Percentiles rank a stretch among this genome's conserved stretches.
Conservation (phyloP, 2,329 filamentous ascomycete genomes). For the Botrytis paeoniae region DNA sequence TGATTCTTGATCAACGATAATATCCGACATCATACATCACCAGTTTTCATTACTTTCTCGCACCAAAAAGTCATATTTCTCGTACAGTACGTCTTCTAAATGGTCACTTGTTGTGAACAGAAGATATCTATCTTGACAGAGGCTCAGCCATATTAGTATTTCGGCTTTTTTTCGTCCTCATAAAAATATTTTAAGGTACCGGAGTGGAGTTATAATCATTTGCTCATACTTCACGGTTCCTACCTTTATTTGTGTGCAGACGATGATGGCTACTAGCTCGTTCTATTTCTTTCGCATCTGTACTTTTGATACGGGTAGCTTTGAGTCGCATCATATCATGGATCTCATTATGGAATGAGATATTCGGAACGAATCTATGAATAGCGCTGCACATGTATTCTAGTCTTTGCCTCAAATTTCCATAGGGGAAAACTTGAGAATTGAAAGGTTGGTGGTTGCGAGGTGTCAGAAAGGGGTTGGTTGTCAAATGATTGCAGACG, state of each 20-base stretch:
- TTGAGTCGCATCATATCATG: constrained; percentile 34
- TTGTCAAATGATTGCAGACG: constrained; percentile 3
- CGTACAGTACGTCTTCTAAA: constrained; percentile 38
- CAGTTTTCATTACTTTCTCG: constrained; percentile 29
- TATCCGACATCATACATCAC: constrained; percentile 6
- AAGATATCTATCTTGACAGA: constrained; percentile 29
- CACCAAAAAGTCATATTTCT: constrained; percentile 35
- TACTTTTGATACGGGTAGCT: constrained; percentile 34
- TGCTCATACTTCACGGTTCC: constrained; percentile 36
- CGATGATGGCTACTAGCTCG: constrained; percentile 37
- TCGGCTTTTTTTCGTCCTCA: constrained; percentile 29
- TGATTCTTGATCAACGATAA: constrained; percentile 28
- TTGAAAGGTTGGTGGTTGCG: constrained; percentile 31
- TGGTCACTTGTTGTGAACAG: constrained; percentile 34
- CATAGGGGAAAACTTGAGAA: constrained; percentile 27
- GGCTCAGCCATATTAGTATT: constrained; percentile 26
- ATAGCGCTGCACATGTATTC: constrained; percentile 40
- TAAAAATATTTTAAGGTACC: constrained; percentile 25
- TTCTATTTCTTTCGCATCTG: constrained; percentile 37
- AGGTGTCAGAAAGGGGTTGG: background rate
- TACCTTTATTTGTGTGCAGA: constrained; percentile 25
- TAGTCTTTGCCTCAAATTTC: constrained; percentile 29
- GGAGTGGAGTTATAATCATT: constrained; percentile 35
- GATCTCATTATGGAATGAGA: constrained; percentile 14
- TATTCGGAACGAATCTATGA: constrained; percentile 20